Percentiles rank a stretch among this genome's conserved stretches.
Evolutionary conservation across 2,329 filamentous ascomycete species (phyloP).

Genomic region (Zalaria obscura): DNA sequence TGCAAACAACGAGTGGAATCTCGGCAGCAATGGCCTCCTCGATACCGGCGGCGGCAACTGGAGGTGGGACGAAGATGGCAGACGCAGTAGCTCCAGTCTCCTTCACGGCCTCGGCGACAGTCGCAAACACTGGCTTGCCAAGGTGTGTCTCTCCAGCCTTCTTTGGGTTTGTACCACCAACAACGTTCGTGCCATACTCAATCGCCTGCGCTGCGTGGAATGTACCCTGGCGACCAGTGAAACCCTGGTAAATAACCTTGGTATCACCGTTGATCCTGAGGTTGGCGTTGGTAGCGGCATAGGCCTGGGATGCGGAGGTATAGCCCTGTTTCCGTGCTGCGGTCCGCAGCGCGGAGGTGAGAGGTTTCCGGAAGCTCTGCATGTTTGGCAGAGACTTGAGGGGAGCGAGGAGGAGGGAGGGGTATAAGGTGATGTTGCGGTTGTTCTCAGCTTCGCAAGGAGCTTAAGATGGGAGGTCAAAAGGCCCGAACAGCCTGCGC

Average conservation of each 20-base stretch:
- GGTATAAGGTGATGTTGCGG: neutral
- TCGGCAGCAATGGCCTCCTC: conserved; percentile 92
- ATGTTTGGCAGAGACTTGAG: conserved; percentile 36
- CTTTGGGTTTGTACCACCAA: conserved; percentile 97
- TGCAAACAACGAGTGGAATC: conserved; percentile 89
- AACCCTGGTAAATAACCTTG: conserved; percentile 92
- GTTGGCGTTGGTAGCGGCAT: conserved; percentile 39
- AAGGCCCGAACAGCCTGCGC: too few relatives aligned
- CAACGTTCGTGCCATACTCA: conserved; percentile 96
- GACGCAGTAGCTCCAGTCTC: conserved; percentile 82
- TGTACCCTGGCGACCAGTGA: conserved; percentile 61
- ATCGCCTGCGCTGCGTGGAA: conserved; percentile 98
- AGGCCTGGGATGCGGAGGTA: conserved; percentile 49
- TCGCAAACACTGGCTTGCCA: conserved; percentile 83
- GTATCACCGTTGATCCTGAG: conserved; percentile 86
- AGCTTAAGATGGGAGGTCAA: too few relatives aligned
- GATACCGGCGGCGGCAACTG: conserved; percentile 84
- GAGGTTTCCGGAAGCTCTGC: conserved; percentile 69
- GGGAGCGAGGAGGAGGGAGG: conserved; percentile 2
- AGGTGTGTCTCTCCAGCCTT: conserved; percentile 89
- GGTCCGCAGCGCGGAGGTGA: conserved; percentile 52
- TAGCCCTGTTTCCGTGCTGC: conserved; percentile 59
- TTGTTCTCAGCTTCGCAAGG: too few relatives aligned
- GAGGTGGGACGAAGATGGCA: conserved; percentile 94
- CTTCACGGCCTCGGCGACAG: conserved; percentile 76